Evolutionary conservation across 1,139 yeast genomes (phyloP).

Genomic region (Wickerhamomyces sp.): DNA sequence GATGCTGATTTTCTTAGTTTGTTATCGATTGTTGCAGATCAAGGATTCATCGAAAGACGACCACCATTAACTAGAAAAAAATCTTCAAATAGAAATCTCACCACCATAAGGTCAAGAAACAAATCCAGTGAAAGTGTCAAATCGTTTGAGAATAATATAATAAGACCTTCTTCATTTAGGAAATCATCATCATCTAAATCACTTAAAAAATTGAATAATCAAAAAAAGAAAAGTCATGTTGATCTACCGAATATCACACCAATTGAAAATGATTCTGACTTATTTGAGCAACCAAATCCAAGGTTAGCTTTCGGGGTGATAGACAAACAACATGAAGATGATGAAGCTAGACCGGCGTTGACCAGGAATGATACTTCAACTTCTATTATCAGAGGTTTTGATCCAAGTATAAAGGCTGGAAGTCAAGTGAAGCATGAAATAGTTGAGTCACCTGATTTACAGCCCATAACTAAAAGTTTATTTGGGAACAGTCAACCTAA

Average conservation of each 20-base stretch:
- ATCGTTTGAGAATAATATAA: constrained; percentile 4
- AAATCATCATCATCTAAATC: constrained; percentile 22
- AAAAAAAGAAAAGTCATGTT: constrained; percentile 8
- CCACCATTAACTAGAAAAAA: constrained; percentile 18
- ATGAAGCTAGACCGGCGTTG: constrained; percentile 8
- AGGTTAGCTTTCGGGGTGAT: constrained; percentile 23
- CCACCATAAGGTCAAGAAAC: constrained; percentile 8
- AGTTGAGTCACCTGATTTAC: not conserved
- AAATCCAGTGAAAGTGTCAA: constrained; percentile 9
- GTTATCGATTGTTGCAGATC: constrained; percentile 23
- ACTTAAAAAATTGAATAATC: constrained; percentile 14
- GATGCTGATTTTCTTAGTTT: constrained; percentile 23
- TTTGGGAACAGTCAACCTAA: not conserved
- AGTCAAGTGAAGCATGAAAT: constrained; percentile 7
- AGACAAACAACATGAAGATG: constrained; percentile 3
- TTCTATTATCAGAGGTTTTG: constrained; percentile 41
- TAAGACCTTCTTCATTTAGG: constrained; percentile 15
- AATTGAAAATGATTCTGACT: constrained; percentile 17
- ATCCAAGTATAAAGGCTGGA: constrained; percentile 35
- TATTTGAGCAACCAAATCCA: constrained; percentile 25
- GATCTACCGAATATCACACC: constrained; percentile 9
- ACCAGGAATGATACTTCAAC: constrained; percentile 31
- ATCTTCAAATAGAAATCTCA: constrained; percentile 15
- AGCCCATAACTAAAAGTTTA: not conserved
- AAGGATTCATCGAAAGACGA: constrained; percentile 11